Evolutionary conservation across 169 alveolate genomes (phyloP).

Genomic region (Plasmodium fragile): DNA sequence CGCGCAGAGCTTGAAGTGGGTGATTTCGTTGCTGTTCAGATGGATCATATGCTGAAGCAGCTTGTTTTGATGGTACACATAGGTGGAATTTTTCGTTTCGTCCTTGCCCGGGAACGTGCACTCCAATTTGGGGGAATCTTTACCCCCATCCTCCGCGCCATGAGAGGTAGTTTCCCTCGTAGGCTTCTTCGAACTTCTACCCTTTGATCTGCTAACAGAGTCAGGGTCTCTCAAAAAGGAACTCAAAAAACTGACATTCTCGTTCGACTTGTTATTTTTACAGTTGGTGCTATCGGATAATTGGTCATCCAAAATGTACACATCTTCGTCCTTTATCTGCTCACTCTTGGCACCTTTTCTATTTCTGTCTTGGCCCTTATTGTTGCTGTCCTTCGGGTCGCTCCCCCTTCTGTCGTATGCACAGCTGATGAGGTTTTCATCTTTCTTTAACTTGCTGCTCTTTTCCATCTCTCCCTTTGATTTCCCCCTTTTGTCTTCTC

Average conservation of each 20-base stretch:
- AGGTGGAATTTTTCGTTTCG: background rate
- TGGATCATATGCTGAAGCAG: conserved; percentile 30
- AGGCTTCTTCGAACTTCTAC: background rate
- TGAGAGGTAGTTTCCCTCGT: background rate
- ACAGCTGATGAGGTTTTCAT: background rate
- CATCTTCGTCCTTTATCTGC: background rate
- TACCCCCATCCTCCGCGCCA: background rate
- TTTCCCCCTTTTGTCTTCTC: background rate
- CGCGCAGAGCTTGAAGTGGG: conserved; percentile 37
- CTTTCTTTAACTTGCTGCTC: background rate
- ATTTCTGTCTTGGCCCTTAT: background rate
- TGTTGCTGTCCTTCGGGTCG: conserved; percentile 8
- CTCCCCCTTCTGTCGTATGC: background rate
- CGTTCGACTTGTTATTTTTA: conserved; percentile 29
- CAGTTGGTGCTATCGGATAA: background rate
- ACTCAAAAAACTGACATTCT: conserved; percentile 17
- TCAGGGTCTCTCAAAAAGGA: background rate
- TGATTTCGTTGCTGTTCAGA: conserved; percentile 55
- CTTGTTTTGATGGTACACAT: conserved; percentile 7
- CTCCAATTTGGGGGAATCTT: background rate
- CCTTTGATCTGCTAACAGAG: background rate
- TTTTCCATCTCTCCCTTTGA: background rate
- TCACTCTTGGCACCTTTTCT: background rate
- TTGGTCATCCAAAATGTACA: conserved; percentile 5
- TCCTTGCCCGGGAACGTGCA: background rate